phyloP scores from a whole-genome alignment of 345 rosid species.

The Populus deltoides region DNA sequence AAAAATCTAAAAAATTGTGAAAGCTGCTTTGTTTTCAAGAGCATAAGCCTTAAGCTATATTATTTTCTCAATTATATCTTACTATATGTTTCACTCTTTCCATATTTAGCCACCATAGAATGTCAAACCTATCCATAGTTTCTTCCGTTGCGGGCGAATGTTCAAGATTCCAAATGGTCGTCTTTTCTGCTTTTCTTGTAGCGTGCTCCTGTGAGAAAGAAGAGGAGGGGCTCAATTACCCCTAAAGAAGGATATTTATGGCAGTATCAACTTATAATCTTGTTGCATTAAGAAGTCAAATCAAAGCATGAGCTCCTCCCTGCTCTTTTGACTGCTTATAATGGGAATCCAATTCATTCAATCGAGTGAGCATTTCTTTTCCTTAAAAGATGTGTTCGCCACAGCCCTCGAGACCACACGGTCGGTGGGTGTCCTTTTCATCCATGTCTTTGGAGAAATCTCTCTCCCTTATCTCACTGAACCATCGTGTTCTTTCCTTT shows the following conservation, averaged over 20 bases:
- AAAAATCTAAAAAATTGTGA: too few relatives aligned
- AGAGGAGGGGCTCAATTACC: not conserved
- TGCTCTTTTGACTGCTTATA: slow-evolving; percentile 20
- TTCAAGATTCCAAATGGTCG: not conserved
- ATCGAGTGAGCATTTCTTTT: not conserved
- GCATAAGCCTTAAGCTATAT: too few relatives aligned
- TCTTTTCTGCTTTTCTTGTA: not conserved
- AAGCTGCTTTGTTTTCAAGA: too few relatives aligned
- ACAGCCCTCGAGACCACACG: slow-evolving; percentile 19
- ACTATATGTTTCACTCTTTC: not conserved
- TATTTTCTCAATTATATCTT: too few relatives aligned
- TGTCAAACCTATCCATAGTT: not conserved
- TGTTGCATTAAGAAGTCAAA: slow-evolving; percentile 16
- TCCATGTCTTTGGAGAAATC: not conserved
- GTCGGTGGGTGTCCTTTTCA: slow-evolving; percentile 23
- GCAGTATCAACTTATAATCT: not conserved
- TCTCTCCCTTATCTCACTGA: not conserved
- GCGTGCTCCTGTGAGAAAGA: not conserved
- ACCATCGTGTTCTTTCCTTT: not conserved
- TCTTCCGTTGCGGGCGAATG: not conserved
- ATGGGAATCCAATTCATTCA: slow-evolving; percentile 32
- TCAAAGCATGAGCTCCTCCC: slow-evolving; percentile 1
- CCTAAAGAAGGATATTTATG: not conserved
- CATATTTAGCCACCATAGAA: not conserved
- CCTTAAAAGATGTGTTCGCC: slow-evolving; percentile 36